Base-by-base conservation (phyloP, 139 green algal genomes). In the Micractinium conductrix region DNA sequence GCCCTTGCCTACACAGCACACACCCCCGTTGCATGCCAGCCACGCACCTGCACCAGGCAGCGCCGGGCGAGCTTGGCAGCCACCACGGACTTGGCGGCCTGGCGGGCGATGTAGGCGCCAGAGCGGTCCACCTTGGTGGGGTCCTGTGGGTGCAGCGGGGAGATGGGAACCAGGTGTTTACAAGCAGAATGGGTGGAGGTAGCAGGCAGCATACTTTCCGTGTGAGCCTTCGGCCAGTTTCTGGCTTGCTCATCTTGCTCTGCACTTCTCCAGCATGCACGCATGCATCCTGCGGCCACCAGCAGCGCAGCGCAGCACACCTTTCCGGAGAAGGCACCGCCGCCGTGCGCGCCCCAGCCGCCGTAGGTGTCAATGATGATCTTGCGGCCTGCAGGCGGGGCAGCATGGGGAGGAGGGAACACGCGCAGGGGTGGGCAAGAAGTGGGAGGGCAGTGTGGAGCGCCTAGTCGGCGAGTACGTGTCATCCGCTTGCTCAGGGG, bases 281-380 rank as follows among this genome's bases (percentile, higher is more conserved):
- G n/a, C n/a, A n/a, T n/a, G n/a, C n/a, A n/a, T n/a, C n/a, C n/a
- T n/a, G n/a, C n/a, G n/a, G n/a, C n/a, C n/a, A n/a, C n/a, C n/a
- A n/a, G n/a, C n/a, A n/a, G n/a, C n/a, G n/a, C n/a, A n/a, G n/a
- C 91, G 92, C 7, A 0, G 19, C 80, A 26, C 68, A 98, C 95
- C 94, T 98, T 99, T 85, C 96, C 96, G 73, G 94, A 98, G 95
- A 99, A 99, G 78, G 97, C 97, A 74, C 97, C 97, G 73, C 97
- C 97, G 83, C 97, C 97, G 90, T 99, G 97, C 0, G 97, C 97
- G 76, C 97, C 97, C 97, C 97, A 99, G 82, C 97, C 97, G 45
- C 97, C 97, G 88, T 99, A 99, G 45, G 97, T 99, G 93, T 99
- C 97, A 82, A 99, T 99, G 91, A 99, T 99, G 92, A 99, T 99